Conservation (phyloP, 176 grass and related monocot species). For the Thalia dealbata region DNA sequence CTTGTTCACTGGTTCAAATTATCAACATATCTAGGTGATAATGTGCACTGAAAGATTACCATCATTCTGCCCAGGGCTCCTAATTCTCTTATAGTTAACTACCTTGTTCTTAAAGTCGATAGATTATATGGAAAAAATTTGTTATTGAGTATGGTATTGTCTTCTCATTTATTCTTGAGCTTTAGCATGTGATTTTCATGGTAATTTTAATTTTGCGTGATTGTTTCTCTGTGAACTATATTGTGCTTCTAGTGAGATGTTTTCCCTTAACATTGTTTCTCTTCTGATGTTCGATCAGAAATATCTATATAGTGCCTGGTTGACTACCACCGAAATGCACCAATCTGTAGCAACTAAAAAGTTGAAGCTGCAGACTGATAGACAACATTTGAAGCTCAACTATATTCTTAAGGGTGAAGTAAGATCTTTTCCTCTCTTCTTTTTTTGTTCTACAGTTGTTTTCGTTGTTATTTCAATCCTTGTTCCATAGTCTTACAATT, state of each 20-base stretch:
- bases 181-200: background rate
- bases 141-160: background rate
- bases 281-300: conserved; percentile 40
- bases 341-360: conserved; percentile 68
- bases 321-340: conserved; percentile 60
- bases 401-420: conserved; percentile 78
- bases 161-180: background rate
- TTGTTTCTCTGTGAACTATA: conserved; percentile 2
- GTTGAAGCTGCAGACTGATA: conserved; percentile 56
- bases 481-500: background rate
- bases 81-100: background rate
- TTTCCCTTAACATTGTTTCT: background rate
- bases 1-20: background rate
- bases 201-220: background rate
- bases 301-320: conserved; percentile 80
- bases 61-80: background rate
- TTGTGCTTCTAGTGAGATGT: background rate
- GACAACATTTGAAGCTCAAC: conserved; percentile 65
- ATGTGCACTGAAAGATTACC: background rate
- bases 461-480: background rate
- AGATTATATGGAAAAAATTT: background rate
- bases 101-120: background rate
- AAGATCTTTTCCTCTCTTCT: conserved; percentile 21
- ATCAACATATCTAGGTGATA: background rate
- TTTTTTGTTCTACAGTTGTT: background rate